Evolutionary conservation across 306 rosid genomes (phyloP), one percentile per base, ranked within the genome.

Genomic region (Rosa persica): DNA sequence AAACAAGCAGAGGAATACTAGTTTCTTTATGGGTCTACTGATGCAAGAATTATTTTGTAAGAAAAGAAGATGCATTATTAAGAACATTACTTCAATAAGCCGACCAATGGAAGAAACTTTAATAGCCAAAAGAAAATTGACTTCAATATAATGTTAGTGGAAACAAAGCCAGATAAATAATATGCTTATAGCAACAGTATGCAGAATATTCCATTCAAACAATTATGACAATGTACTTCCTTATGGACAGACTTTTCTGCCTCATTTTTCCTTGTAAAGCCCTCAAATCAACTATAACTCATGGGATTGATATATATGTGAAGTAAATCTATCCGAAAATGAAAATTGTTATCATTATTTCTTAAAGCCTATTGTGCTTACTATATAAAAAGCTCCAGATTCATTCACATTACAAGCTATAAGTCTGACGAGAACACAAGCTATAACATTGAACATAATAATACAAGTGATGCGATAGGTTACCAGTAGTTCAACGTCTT

Each of bases 401-500:
- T 23, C 25, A 43, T 51, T 30, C 58, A 70, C 1, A 16, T 25
- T 52, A 81, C 9, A 51, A 78, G 44, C 72, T 43, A 16, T 15
- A 64, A 15, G 69, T 34, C 69, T 5, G 12, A 64, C 40, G n/a
- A 34, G 0, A 64, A 9, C 20, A 64, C 12, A 58, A 10, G 38
- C 66, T 30, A 25, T 60, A 60, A 10, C 38, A 60, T 20, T 10
- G 7, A 58, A 58, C 65, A 60, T 25, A 25, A 60, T 11, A 25
- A 39, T 65, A 42, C 16, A 52, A 44, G 76, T 57, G 82, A 79
- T 72, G 25, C 8, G n/a, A 73, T 20, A 55, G 78, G 13, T 72
- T 82, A 96, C 99, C 99, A 89, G 97, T 83, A 91, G 87, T 81
- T 93, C 97, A 73, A 87, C 92, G 73, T 96, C 93, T 87, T 88